Evolutionary conservation across 257 asterid genomes (phyloP).

Genomic region (Sherardia arvensis): DNA sequence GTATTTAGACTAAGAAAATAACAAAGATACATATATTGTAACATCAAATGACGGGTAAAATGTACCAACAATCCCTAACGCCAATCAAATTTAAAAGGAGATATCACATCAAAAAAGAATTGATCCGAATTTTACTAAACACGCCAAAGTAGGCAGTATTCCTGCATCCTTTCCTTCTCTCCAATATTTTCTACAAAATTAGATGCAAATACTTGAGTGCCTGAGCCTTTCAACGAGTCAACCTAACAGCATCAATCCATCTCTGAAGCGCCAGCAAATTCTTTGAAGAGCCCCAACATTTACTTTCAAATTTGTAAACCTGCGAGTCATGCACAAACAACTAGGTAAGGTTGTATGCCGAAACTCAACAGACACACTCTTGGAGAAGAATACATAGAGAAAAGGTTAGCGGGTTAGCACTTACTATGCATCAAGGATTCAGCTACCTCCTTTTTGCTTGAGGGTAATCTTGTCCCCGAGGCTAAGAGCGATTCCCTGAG

Average conservation of each 20-base stretch:
- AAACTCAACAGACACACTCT: neutral
- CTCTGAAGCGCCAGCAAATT: neutral
- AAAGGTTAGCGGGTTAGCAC: neutral
- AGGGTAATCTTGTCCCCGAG: constrained; percentile 97
- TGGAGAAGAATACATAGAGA: neutral
- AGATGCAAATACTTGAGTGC: constrained; percentile 3
- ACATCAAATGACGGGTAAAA: constrained; percentile 1
- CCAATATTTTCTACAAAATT: constrained; percentile 12
- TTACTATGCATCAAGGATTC: constrained; percentile 16
- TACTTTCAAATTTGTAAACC: constrained; percentile 3
- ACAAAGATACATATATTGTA: neutral
- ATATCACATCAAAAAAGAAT: neutral
- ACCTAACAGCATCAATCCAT: neutral
- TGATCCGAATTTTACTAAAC: neutral
- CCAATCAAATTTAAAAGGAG: neutral
- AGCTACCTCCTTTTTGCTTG: constrained; percentile 97
- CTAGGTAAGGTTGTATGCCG: neutral
- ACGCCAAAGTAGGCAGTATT: neutral
- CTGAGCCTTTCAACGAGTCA: neutral
- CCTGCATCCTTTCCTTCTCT: constrained; percentile 6
- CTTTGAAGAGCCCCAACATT: neutral
- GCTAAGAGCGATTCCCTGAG: constrained; percentile 99
- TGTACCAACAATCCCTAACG: neutral
- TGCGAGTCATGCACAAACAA: neutral
- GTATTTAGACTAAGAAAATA: neutral